Evolutionary conservation across 768 basidiomycete genomes (phyloP).

Genomic region (Lentinus brumalis): DNA sequence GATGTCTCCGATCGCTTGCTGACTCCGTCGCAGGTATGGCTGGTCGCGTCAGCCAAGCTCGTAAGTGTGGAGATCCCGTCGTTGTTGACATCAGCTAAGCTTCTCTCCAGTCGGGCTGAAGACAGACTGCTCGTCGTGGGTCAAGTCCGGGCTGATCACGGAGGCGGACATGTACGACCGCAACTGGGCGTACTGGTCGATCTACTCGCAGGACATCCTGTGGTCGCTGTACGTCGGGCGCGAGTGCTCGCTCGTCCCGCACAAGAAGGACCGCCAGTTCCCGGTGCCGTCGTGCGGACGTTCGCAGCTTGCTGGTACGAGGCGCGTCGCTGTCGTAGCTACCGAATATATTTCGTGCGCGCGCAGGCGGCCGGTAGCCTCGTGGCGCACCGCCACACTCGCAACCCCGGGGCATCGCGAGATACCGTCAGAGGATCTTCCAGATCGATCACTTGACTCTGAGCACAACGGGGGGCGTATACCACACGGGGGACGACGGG

Average conservation of each 20-base stretch:
- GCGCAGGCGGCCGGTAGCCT: too few relatives aligned
- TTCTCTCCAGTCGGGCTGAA: constrained; percentile 65
- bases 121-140: constrained; percentile 60
- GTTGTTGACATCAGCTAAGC: too few relatives aligned
- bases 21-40: constrained; percentile 48
- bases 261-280: constrained; percentile 39
- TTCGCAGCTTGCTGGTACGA: too few relatives aligned
- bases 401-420: too few relatives aligned
- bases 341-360: too few relatives aligned
- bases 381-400: too few relatives aligned
- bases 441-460: too few relatives aligned
- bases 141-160: constrained; percentile 51
- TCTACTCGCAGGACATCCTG: constrained; percentile 61
- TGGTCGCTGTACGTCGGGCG: constrained; percentile 71
- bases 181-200: constrained; percentile 63
- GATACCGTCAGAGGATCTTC: too few relatives aligned
- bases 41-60: constrained; percentile 57
- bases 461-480: too few relatives aligned
- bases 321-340: too few relatives aligned
- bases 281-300: constrained; percentile 52
- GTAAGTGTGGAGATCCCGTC: constrained; percentile 48
- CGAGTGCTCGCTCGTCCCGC: constrained; percentile 51
- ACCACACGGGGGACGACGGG: too few relatives aligned
- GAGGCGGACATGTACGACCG: constrained; percentile 57
- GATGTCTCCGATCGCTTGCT: neutral